Evolutionary conservation across 164 flowering plant species (phyloP).

Genomic region (Amborella trichopoda): DNA sequence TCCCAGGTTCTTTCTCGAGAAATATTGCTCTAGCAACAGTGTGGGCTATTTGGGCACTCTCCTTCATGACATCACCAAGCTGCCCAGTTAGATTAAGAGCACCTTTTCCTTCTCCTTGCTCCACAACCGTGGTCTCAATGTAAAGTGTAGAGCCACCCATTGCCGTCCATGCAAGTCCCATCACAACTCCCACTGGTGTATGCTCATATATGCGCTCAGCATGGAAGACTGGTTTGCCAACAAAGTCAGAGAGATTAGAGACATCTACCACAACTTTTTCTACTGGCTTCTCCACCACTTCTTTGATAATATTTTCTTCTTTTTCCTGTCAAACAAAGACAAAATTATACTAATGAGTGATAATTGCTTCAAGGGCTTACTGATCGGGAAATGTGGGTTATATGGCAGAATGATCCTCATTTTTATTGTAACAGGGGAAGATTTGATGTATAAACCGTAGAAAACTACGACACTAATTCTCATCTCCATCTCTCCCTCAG

Average conservation of each 20-base stretch:
- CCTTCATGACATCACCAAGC: constrained; percentile 99
- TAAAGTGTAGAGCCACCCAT: constrained; percentile 97
- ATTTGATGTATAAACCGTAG: too few species aligned
- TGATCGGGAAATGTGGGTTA: too few species aligned
- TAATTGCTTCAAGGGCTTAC: too few species aligned
- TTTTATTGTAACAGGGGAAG: too few species aligned
- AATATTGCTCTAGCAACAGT: constrained; percentile 76
- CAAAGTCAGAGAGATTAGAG: constrained; percentile 64
- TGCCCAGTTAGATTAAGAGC: constrained; percentile 81
- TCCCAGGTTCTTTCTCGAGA: constrained; percentile 58
- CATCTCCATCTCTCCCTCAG: too few species aligned
- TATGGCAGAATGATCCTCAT: too few species aligned
- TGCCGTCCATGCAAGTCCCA: constrained; percentile 99
- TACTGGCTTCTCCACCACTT: constrained; percentile 15
- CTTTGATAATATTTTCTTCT: constrained; percentile 19
- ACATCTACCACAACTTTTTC: constrained; percentile 52
- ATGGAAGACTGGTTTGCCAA: constrained; percentile 97
- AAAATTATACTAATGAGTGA: too few species aligned
- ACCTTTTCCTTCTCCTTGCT: constrained; percentile 89
- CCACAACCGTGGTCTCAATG: constrained; percentile 70
- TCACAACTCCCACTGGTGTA: constrained; percentile 88
- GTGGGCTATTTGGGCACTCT: constrained; percentile 92
- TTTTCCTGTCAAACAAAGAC: constrained; percentile 26
- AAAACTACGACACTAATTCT: too few species aligned
- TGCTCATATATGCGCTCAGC: constrained; percentile 80